Evolutionary conservation across 1,284 basidiomycete species (phyloP).

Genomic region (Peniophora sp.): DNA sequence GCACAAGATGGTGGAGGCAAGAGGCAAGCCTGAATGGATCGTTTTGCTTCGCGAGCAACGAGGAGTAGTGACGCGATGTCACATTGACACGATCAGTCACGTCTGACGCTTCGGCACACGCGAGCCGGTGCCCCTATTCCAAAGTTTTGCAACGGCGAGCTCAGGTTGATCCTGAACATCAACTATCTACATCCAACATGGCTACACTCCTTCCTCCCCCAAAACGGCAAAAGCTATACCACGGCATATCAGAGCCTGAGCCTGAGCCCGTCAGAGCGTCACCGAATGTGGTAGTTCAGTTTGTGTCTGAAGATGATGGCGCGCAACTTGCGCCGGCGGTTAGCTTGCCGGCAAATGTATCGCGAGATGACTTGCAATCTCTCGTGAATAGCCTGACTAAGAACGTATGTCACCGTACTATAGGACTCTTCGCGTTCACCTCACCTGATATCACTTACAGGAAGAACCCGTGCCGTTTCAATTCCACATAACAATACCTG

Average conservation of each 20-base stretch:
- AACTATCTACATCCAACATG: slow-evolving; percentile 34
- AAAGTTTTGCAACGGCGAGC: no score
- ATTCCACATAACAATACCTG: slow-evolving; percentile 74
- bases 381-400: slow-evolving; percentile 79
- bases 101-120: no score
- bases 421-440: neutral
- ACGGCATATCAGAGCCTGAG: slow-evolving; percentile 60
- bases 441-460: slow-evolving; percentile 18
- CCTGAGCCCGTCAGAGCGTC: slow-evolving; percentile 47
- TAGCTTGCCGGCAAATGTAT: slow-evolving; percentile 80
- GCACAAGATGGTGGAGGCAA: no score
- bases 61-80: no score
- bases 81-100: no score
- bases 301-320: slow-evolving; percentile 83
- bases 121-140: no score
- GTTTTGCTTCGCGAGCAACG: no score
- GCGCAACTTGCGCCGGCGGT: slow-evolving; percentile 77
- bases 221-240: slow-evolving; percentile 76
- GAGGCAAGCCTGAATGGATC: no score
- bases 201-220: slow-evolving; percentile 78
- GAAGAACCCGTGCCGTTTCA: slow-evolving; percentile 88
- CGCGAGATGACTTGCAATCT: slow-evolving; percentile 77
- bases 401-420: slow-evolving; percentile 38
- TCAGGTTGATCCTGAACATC: no score
- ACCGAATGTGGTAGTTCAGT: slow-evolving; percentile 80